A percentile compares a stretch with the other conserved stretches of the same genome.
Conservation (phyloP, 139 green algal genomes). For the Chlorella sp. region DNA sequence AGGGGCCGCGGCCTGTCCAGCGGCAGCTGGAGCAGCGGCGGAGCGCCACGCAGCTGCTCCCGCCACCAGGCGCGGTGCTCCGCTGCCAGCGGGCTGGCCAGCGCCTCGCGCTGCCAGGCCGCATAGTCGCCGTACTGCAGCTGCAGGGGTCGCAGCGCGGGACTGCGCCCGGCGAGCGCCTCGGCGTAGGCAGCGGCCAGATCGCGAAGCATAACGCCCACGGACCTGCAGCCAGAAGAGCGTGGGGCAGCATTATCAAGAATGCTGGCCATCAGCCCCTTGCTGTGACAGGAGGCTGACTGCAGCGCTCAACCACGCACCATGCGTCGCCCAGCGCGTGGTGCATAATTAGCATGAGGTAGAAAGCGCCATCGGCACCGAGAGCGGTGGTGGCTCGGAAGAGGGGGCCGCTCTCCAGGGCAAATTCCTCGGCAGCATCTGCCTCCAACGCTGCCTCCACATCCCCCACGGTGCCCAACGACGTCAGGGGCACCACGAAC, state of each 20-base stretch:
- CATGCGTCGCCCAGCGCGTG: neutral
- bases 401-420: neutral
- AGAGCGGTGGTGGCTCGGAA: neutral
- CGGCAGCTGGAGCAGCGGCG: conserved; percentile 2
- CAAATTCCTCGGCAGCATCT: neutral
- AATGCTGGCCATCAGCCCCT: too few species aligned
- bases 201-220: neutral
- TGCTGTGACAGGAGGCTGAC: too few species aligned
- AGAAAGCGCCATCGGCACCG: neutral
- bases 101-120: conserved; percentile 8
- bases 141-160: neutral
- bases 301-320: too few species aligned
- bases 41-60: neutral
- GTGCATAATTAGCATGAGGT: neutral
- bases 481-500: neutral
- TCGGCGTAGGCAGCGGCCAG: neutral
- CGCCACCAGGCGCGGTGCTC: conserved; percentile 10
- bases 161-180: neutral
- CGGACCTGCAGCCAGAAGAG: neutral
- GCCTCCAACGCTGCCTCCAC: neutral
- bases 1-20: conserved; percentile 17
- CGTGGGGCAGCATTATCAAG: neutral
- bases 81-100: neutral
- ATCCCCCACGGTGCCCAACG: neutral
- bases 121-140: conserved; percentile 24